These are phyloP conservation scores for Stachybotrys chlorohalonatus DNA, from an alignment of 2,329 filamentous ascomycete species.

Conservation along the genomic window DNA sequence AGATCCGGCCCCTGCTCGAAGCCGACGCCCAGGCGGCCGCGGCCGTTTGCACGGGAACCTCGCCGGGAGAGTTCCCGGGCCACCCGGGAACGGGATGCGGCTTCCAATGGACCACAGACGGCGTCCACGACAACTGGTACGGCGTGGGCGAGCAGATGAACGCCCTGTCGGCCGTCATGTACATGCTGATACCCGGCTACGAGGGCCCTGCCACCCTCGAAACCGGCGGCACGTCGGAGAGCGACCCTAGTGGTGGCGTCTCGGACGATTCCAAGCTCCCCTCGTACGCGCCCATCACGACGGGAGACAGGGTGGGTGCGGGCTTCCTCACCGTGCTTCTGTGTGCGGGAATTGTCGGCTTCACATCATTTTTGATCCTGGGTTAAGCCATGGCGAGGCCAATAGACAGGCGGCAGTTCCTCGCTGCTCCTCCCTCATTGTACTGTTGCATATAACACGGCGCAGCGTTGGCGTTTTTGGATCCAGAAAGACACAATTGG, in stretches of 20 bases:
- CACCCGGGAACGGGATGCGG: slow-evolving; percentile 54
- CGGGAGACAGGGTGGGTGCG: slow-evolving; percentile 44
- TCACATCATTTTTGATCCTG: neutral
- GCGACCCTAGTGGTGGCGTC: slow-evolving; percentile 37
- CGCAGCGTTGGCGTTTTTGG: too few species aligned
- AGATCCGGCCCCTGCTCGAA: slow-evolving; percentile 41
- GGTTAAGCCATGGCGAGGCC: neutral
- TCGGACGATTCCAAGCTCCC: slow-evolving; percentile 17
- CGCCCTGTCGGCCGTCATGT: slow-evolving; percentile 54
- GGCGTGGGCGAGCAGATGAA: slow-evolving; percentile 66
- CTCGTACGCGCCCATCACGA: slow-evolving; percentile 29
- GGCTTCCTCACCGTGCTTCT: slow-evolving; percentile 46
- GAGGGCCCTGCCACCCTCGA: slow-evolving; percentile 38
- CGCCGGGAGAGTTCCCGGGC: slow-evolving; percentile 36
- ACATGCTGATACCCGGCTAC: slow-evolving; percentile 40
- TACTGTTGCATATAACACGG: too few species aligned
- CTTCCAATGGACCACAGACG: slow-evolving; percentile 49
- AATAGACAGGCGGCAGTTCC: too few species aligned
- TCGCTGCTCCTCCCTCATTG: too few species aligned
- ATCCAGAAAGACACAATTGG: too few species aligned
- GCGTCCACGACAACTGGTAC: slow-evolving; percentile 45
- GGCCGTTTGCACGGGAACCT: slow-evolving; percentile 38
- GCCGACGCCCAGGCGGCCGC: slow-evolving; percentile 44
- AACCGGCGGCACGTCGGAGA: slow-evolving; percentile 51
- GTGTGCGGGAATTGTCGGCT: slow-evolving; percentile 31